These are phyloP conservation scores for Chamaenerion angustifolium DNA, from an alignment of 345 rosid species.

Conservation along the genomic window DNA sequence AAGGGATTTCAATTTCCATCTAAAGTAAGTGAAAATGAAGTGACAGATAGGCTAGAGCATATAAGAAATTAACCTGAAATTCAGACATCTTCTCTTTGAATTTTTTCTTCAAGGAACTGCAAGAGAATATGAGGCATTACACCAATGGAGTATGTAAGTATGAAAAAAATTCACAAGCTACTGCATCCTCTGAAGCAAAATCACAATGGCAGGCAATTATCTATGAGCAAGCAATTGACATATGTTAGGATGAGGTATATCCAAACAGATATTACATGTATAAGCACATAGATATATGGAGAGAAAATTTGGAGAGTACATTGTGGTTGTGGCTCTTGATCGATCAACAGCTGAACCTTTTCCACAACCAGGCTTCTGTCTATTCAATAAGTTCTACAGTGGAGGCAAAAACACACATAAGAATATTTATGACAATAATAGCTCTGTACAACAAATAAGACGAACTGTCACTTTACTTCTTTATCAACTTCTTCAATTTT, in stretches of 20 bases:
- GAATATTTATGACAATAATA: constrained; percentile 2
- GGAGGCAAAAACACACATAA: constrained; percentile 3
- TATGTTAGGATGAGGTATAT: too few relatives aligned
- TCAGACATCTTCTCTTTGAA: constrained; percentile 86
- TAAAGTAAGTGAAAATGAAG: constrained; percentile 2
- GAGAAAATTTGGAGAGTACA: constrained; percentile 29
- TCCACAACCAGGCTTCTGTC: constrained; percentile 86
- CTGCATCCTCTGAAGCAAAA: too few relatives aligned
- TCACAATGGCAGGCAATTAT: background rate
- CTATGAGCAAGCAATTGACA: too few relatives aligned
- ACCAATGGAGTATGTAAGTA: too few relatives aligned
- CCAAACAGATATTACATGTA: too few relatives aligned
- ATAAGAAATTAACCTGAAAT: constrained; percentile 46
- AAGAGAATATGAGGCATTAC: constrained; percentile 3
- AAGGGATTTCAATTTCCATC: background rate
- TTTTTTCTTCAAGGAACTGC: constrained; percentile 84
- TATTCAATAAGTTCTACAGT: constrained; percentile 61
- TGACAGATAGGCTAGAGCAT: background rate
- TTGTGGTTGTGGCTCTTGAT: constrained; percentile 75
- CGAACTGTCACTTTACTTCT: constrained; percentile 33
- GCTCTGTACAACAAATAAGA: constrained; percentile 3
- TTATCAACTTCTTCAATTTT: constrained; percentile 82
- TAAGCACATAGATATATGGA: background rate
- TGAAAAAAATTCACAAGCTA: too few relatives aligned
- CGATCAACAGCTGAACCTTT: constrained; percentile 90